Conservation (phyloP, 345 rosid genomes). For the Litchi chinensis region DNA sequence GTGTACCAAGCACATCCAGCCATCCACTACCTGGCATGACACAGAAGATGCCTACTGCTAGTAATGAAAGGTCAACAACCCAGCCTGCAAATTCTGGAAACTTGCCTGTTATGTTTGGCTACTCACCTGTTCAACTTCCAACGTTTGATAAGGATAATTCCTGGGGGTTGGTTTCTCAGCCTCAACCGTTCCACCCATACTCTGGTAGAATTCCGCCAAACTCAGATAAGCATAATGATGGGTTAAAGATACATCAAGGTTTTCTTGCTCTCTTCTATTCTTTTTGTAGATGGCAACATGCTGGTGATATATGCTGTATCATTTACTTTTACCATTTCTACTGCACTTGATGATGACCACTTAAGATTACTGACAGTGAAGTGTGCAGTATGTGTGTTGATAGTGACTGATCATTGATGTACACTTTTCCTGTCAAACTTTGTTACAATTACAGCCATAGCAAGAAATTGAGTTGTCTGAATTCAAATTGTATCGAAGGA, state of each 20-base stretch:
- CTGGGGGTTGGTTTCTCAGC: slow-evolving; percentile 60
- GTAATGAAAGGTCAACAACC: slow-evolving; percentile 38
- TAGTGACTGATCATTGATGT: neutral
- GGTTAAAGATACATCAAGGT: slow-evolving; percentile 47
- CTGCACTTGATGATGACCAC: neutral
- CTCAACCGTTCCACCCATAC: slow-evolving; percentile 54
- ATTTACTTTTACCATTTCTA: no score
- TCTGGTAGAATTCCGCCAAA: slow-evolving; percentile 53
- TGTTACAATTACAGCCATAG: neutral
- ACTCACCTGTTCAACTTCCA: slow-evolving; percentile 83
- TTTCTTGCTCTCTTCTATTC: slow-evolving; percentile 1
- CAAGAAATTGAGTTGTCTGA: slow-evolving; percentile 7
- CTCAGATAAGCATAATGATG: slow-evolving; percentile 52
- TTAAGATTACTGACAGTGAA: neutral
- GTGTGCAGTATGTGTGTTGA: neutral
- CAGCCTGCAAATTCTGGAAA: slow-evolving; percentile 56
- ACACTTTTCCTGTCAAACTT: neutral
- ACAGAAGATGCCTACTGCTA: slow-evolving; percentile 49
- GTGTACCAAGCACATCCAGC: slow-evolving; percentile 46
- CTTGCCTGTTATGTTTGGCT: slow-evolving; percentile 73
- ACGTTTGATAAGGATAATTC: slow-evolving; percentile 77
- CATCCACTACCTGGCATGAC: slow-evolving; percentile 42
- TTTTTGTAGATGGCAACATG: neutral
- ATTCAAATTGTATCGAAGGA: neutral
- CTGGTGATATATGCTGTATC: neutral